phyloP scores from a whole-genome alignment of 2,329 filamentous ascomycete species.

The Hypoxylon sp. region DNA sequence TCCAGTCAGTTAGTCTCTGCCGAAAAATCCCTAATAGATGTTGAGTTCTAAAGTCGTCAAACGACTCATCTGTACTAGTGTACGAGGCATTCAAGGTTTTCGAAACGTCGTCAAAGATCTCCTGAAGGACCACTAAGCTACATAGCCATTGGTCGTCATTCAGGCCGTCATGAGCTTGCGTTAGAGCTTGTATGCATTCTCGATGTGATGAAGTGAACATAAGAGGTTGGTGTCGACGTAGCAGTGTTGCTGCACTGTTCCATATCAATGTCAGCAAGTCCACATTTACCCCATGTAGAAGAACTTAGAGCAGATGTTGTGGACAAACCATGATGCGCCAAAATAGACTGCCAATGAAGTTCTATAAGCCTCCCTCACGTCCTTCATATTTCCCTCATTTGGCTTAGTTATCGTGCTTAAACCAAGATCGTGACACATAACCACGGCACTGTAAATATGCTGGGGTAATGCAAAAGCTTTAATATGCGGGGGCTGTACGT shows the following conservation, averaged over 20 bases:
- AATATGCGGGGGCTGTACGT: slow-evolving; percentile 38
- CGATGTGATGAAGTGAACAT: slow-evolving; percentile 28
- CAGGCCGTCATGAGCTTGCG: neutral
- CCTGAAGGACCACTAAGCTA: slow-evolving; percentile 36
- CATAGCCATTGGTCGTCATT: slow-evolving; percentile 38
- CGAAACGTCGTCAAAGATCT: slow-evolving; percentile 40
- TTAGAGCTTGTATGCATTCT: slow-evolving; percentile 30
- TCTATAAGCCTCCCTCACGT: slow-evolving; percentile 25
- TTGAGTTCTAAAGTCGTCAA: slow-evolving; percentile 39
- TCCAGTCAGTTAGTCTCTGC: slow-evolving; percentile 37
- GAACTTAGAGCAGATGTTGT: neutral
- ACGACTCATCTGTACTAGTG: slow-evolving; percentile 23
- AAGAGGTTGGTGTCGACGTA: slow-evolving; percentile 37
- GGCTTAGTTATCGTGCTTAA: slow-evolving; percentile 5
- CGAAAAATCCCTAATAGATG: slow-evolving; percentile 33
- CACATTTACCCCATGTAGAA: neutral
- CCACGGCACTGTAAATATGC: slow-evolving; percentile 38
- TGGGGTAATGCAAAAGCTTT: slow-evolving; percentile 37
- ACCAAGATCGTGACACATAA: slow-evolving; percentile 41
- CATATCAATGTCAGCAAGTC: slow-evolving; percentile 1
- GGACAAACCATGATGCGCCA: slow-evolving; percentile 38
- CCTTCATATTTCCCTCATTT: neutral
- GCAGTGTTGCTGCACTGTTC: slow-evolving; percentile 31
- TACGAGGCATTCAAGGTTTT: slow-evolving; percentile 33
- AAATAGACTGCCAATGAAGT: slow-evolving; percentile 39